phyloP scores from a whole-genome alignment of 208 protist genomes.

The Crithidia acanthocephali region DNA sequence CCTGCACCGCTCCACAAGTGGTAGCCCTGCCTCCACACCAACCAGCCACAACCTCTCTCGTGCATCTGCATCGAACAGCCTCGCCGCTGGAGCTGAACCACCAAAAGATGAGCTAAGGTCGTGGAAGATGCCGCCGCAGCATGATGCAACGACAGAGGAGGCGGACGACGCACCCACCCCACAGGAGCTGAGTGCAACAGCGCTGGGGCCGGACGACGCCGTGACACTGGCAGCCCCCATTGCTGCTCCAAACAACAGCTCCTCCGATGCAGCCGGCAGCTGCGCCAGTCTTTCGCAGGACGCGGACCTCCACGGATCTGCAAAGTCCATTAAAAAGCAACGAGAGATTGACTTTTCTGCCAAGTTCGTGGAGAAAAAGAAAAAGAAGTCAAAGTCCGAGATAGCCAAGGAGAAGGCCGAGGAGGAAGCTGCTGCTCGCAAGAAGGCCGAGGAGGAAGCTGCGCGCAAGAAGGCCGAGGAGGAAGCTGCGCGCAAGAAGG shows the following conservation, averaged over 20 bases:
- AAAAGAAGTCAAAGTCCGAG: neutral
- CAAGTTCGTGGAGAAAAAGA: constrained; percentile 1
- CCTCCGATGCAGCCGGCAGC: neutral
- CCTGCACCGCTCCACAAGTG: neutral
- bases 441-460: constrained; percentile 7
- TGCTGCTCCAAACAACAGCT: neutral
- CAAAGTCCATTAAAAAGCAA: neutral
- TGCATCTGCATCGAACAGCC: neutral
- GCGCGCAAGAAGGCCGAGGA: constrained; percentile 16
- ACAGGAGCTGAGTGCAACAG: neutral
- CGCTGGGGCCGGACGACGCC: neutral
- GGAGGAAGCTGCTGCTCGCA: neutral
- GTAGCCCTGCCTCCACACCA: neutral
- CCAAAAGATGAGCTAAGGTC: neutral
- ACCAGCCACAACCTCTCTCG: neutral
- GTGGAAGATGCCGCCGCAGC: neutral
- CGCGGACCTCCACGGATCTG: neutral
- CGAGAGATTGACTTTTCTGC: neutral
- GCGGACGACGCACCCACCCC: neutral
- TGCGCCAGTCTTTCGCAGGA: too few species aligned
- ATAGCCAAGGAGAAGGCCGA: neutral
- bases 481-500: constrained; percentile 14
- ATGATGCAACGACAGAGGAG: neutral
- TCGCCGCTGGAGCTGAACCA: neutral
- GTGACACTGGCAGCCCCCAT: neutral